Evolutionary conservation across 2,329 filamentous ascomycete genomes (phyloP).

Genomic region (Trichoderma cornu-damae): DNA sequence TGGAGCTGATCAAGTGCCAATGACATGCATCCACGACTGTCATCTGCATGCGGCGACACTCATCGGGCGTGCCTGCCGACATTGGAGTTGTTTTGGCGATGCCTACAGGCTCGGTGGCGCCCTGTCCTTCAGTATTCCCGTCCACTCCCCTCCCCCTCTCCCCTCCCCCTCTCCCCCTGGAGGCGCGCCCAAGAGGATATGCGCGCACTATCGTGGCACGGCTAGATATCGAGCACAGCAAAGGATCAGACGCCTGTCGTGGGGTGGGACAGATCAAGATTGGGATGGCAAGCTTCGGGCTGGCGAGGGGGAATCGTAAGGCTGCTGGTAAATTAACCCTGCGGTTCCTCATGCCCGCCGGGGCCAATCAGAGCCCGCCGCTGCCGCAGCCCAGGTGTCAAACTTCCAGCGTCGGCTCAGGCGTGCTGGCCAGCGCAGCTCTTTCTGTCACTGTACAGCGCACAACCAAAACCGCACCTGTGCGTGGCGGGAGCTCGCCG

Average conservation of each 20-base stretch:
- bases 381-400: constrained; percentile 10
- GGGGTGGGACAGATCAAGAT: constrained; percentile 16
- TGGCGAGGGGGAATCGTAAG: constrained; percentile 12
- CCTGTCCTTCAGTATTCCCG: background rate
- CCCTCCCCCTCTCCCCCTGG: background rate
- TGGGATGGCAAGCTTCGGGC: constrained; percentile 13
- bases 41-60: constrained; percentile 17
- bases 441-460: constrained; percentile 15
- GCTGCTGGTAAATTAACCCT: constrained; percentile 14
- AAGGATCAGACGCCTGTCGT: background rate
- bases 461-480: background rate
- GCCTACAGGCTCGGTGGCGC: constrained; percentile 6
- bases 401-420: constrained; percentile 5
- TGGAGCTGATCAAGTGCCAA: constrained; percentile 18
- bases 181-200: constrained; percentile 5
- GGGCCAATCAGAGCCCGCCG: constrained; percentile 12
- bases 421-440: constrained; percentile 12
- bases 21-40: constrained; percentile 20
- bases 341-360: constrained; percentile 7
- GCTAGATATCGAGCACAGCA: constrained; percentile 9
- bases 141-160: background rate
- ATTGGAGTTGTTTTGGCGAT: constrained; percentile 14
- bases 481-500: constrained; percentile 4
- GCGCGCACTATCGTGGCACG: constrained; percentile 17
- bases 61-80: constrained; percentile 14